A percentile compares a stretch with the other conserved stretches of the same genome.
Conservation (phyloP, 345 rosid species). For the Acer campestre region DNA sequence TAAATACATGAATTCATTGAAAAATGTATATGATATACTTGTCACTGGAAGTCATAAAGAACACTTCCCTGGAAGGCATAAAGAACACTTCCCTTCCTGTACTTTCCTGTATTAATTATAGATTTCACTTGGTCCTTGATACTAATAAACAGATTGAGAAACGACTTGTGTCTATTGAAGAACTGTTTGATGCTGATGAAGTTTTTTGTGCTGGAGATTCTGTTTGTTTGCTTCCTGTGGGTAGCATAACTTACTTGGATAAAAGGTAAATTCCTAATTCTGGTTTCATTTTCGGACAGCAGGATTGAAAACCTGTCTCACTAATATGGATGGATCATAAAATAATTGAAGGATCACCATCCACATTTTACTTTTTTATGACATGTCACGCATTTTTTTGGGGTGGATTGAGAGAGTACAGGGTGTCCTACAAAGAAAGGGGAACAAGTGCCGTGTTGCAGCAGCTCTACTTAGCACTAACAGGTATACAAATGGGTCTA, state of each 20-base stretch:
- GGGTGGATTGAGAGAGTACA: conserved; percentile 16
- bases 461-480: conserved; percentile 26
- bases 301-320: neutral
- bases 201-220: conserved; percentile 35
- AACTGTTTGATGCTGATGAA: conserved; percentile 38
- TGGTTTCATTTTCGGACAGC: neutral
- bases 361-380: neutral
- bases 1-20: neutral
- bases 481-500: conserved; percentile 29
- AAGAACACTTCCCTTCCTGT: neutral
- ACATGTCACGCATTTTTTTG: neutral
- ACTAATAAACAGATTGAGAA: conserved; percentile 39
- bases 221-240: conserved; percentile 28
- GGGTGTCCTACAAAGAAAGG: conserved; percentile 29
- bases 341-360: too few species aligned
- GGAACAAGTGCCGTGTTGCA: conserved; percentile 19
- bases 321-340: neutral
- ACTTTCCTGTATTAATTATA: neutral
- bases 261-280: conserved; percentile 24
- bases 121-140: neutral
- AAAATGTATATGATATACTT: neutral
- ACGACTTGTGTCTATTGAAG: conserved; percentile 32
- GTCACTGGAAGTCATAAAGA: neutral
- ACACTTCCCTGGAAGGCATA: neutral
- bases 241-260: conserved; percentile 28